Evolutionary conservation across 306 rosid genomes (phyloP).

Genomic region (Calophaca sinica): DNA sequence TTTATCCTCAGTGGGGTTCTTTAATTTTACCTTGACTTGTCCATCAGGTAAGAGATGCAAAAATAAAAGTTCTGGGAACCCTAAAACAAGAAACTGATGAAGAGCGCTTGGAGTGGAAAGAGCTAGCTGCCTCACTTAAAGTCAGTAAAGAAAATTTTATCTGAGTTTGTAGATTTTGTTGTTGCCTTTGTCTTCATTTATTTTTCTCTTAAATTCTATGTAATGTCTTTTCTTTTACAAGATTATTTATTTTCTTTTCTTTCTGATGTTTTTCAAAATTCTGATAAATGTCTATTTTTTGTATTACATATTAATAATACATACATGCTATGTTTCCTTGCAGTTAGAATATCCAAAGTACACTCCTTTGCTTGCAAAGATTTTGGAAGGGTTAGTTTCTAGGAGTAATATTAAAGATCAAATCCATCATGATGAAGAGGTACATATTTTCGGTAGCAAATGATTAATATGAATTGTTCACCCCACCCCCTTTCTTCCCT

Average conservation of each 20-base stretch:
- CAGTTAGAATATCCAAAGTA: slow-evolving; percentile 90
- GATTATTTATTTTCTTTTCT: not conserved
- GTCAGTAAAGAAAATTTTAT: slow-evolving; percentile 52
- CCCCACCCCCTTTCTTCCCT: not conserved
- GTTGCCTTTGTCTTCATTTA: slow-evolving; percentile 26
- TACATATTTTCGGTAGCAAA: slow-evolving; percentile 33
- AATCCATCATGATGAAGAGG: slow-evolving; percentile 71
- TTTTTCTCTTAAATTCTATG: slow-evolving; percentile 8
- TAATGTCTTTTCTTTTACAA: not conserved
- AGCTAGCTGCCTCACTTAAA: slow-evolving; percentile 74
- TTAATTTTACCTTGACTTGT: slow-evolving; percentile 44
- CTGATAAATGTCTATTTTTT: slow-evolving; percentile 12
- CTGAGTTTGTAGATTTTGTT: not conserved
- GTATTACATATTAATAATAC: slow-evolving; percentile 10
- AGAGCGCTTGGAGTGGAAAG: slow-evolving; percentile 80
- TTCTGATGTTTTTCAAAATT: slow-evolving; percentile 14
- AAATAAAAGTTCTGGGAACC: slow-evolving; percentile 78
- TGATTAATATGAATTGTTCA: slow-evolving; percentile 19
- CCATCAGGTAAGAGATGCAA: slow-evolving; percentile 84
- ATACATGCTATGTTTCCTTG: slow-evolving; percentile 47
- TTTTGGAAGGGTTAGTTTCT: slow-evolving; percentile 86
- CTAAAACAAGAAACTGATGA: slow-evolving; percentile 77
- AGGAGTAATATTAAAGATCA: slow-evolving; percentile 64
- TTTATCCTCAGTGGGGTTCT: slow-evolving; percentile 34
- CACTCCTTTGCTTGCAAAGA: slow-evolving; percentile 85